These are phyloP conservation scores for Boechera retrofracta DNA, from an alignment of 345 rosid species.

Conservation along the genomic window DNA sequence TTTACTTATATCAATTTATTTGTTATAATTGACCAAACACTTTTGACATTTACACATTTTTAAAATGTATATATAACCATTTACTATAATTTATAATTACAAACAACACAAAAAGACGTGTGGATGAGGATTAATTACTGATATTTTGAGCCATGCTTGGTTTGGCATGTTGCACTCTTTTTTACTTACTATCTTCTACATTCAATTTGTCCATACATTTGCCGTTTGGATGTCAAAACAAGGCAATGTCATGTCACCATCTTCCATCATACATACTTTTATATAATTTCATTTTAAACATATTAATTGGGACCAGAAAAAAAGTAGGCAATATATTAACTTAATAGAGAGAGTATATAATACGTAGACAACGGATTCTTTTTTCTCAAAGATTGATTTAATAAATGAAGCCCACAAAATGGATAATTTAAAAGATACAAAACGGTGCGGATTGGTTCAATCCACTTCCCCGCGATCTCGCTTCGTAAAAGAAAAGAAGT, in stretches of 20 bases:
- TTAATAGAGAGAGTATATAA: background rate
- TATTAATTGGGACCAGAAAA: conserved; percentile 27
- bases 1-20: background rate
- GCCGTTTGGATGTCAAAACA: conserved; percentile 40
- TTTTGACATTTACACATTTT: background rate
- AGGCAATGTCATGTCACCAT: conserved; percentile 36
- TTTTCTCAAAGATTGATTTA: too few species aligned
- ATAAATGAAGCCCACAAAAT: background rate
- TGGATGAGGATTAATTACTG: too few species aligned
- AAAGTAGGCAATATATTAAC: background rate
- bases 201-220: conserved; percentile 32
- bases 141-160: too few species aligned
- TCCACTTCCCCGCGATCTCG: conserved; percentile 46
- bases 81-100: too few species aligned
- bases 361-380: background rate
- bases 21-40: background rate
- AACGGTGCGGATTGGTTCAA: conserved; percentile 35
- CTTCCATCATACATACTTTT: conserved; percentile 37
- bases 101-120: too few species aligned
- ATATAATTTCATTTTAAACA: background rate
- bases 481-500: conserved; percentile 26
- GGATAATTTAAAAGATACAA: conserved; percentile 1
- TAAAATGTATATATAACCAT: too few species aligned
- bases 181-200: background rate
- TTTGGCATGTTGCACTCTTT: conserved; percentile 33